phyloP scores from a whole-genome alignment of 1,284 basidiomycete genomes.

The Sporisorium graminicola region DNA sequence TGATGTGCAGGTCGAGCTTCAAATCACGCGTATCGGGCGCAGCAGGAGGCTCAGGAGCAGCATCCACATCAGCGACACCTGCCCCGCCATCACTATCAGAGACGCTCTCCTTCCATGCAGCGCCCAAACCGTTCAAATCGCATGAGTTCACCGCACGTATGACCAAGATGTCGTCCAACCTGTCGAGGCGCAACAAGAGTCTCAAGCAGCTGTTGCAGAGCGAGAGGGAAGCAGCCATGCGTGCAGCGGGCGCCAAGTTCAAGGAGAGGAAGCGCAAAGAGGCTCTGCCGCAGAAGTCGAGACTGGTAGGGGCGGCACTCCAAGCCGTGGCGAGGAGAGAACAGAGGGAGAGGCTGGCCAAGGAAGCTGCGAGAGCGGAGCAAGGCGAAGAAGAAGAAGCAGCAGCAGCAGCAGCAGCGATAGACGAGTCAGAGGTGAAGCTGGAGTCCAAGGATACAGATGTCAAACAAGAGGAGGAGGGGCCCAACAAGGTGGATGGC shows the following conservation, averaged over 20 bases:
- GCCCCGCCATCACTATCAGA: slow-evolving; percentile 46
- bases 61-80: slow-evolving; percentile 36
- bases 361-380: slow-evolving; percentile 13
- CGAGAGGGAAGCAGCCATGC: slow-evolving; percentile 58
- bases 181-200: slow-evolving; percentile 58
- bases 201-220: slow-evolving; percentile 62
- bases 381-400: background rate
- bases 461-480: slow-evolving; percentile 1
- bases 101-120: slow-evolving; percentile 44
- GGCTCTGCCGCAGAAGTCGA: slow-evolving; percentile 17
- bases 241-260: slow-evolving; percentile 37
- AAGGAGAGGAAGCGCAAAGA: slow-evolving; percentile 46
- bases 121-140: slow-evolving; percentile 51
- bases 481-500: background rate
- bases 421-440: background rate
- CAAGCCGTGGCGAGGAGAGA: slow-evolving; percentile 40
- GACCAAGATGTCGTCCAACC: slow-evolving; percentile 45
- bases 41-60: slow-evolving; percentile 14
- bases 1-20: slow-evolving; percentile 13
- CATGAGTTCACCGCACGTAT: slow-evolving; percentile 35
- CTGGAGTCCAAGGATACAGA: background rate
- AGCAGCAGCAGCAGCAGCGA: too few species aligned
- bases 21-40: slow-evolving; percentile 14
- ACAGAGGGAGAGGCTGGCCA: slow-evolving; percentile 34
- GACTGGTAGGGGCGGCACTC: slow-evolving; percentile 43